Evolutionary conservation across 257 asterid genomes (phyloP).

Genomic region (Solanum appendiculatum): DNA sequence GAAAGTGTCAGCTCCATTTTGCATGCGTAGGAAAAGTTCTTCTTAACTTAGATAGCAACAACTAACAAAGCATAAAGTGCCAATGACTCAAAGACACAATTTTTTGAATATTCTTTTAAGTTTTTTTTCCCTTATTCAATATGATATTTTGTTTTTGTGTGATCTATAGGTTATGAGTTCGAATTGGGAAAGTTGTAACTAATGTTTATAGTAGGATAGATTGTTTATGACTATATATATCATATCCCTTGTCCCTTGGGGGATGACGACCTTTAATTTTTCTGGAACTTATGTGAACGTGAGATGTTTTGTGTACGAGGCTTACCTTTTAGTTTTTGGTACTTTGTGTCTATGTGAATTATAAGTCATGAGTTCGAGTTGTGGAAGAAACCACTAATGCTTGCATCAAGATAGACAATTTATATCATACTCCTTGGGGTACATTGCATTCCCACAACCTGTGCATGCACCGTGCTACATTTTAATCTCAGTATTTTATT

Average conservation of each 20-base stretch:
- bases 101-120: not conserved
- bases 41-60: not conserved
- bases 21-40: constrained; percentile 19
- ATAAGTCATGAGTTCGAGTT: not conserved
- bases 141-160: not conserved
- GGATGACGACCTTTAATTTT: not conserved
- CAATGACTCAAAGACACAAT: not conserved
- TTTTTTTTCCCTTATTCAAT: not conserved
- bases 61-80: not conserved
- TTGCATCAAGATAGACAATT: not conserved
- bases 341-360: not conserved
- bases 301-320: not conserved
- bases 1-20: constrained; percentile 11
- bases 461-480: not conserved
- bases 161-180: not conserved
- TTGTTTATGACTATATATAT: not conserved
- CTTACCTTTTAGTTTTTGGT: not conserved
- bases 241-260: not conserved
- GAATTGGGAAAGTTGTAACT: fast-evolving
- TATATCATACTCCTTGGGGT: not conserved
- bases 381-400: not conserved
- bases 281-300: not conserved
- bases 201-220: not conserved
- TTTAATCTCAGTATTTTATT: no score
- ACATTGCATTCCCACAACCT: not conserved